These are phyloP conservation scores for Macrotyloma uniflorum DNA, from an alignment of 306 rosid species.

Conservation along the genomic window DNA sequence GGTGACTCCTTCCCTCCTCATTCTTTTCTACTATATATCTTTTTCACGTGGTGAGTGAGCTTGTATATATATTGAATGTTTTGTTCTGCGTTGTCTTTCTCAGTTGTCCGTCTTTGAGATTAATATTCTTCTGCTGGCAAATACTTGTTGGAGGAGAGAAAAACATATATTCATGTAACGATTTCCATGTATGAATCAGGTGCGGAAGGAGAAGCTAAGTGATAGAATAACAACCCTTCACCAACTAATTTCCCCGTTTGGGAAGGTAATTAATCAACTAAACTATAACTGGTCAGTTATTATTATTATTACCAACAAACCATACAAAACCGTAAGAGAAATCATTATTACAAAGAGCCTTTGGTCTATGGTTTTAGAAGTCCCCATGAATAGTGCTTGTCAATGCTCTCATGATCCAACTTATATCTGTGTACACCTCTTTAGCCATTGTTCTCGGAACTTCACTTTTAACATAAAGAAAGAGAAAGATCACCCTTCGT, in stretches of 20 bases:
- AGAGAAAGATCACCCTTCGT: conserved; percentile 51
- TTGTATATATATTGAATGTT: conserved; percentile 16
- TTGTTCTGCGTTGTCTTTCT: conserved; percentile 35
- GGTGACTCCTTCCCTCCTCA: conserved; percentile 55
- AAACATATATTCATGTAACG: neutral
- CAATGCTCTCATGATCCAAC: conserved; percentile 21
- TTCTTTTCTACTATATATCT: neutral
- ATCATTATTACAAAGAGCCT: neutral
- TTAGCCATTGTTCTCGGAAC: conserved; percentile 12
- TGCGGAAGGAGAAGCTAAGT: conserved; percentile 90
- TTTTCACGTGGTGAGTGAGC: neutral
- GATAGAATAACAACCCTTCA: conserved; percentile 90
- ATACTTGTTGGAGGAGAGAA: conserved; percentile 9
- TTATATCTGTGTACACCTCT: neutral
- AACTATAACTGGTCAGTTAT: neutral
- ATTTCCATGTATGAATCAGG: conserved; percentile 51
- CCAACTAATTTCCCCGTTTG: conserved; percentile 90
- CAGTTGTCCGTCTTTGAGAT: conserved; percentile 30
- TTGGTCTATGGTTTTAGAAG: conserved; percentile 8
- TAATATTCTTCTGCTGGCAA: conserved; percentile 35
- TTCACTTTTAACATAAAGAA: conserved; percentile 41
- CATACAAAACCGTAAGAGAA: neutral
- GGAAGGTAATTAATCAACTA: conserved; percentile 67
- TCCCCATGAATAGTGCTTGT: neutral
- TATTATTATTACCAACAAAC: neutral